These are phyloP conservation scores for Rhodotorula toruloides DNA, from an alignment of 768 basidiomycete genomes.

Conservation along the genomic window DNA sequence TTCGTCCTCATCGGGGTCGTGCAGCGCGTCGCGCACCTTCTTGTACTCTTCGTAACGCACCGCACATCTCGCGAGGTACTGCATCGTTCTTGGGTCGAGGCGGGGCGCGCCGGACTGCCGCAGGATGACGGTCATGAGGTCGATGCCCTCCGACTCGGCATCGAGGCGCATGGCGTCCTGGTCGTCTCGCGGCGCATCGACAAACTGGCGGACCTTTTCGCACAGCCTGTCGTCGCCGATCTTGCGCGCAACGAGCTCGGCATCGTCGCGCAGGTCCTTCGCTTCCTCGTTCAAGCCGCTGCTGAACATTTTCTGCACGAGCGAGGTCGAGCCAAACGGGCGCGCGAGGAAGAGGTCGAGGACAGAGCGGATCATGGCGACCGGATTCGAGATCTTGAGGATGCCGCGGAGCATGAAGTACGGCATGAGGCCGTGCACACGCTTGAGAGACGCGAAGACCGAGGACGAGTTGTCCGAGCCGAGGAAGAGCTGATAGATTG, in stretches of 20 bases:
- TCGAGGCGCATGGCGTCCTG: constrained; percentile 75
- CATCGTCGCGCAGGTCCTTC: constrained; percentile 48
- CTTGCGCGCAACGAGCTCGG: constrained; percentile 70
- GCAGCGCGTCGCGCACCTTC: constrained; percentile 56
- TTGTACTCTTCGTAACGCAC: constrained; percentile 73
- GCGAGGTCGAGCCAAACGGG: constrained; percentile 87
- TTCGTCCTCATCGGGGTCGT: constrained; percentile 78
- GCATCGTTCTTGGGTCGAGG: constrained; percentile 70
- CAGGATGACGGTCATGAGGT: constrained; percentile 72
- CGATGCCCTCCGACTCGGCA: constrained; percentile 65
- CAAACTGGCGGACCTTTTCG: constrained; percentile 78
- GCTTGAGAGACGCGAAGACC: constrained; percentile 76
- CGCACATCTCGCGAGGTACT: constrained; percentile 69
- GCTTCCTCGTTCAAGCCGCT: constrained; percentile 86
- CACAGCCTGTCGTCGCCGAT: constrained; percentile 81
- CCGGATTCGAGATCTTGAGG: constrained; percentile 86
- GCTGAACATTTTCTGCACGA: constrained; percentile 95
- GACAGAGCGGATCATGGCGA: constrained; percentile 85
- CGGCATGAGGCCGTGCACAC: constrained; percentile 93
- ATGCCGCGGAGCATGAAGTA: constrained; percentile 93
- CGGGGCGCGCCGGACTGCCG: constrained; percentile 67
- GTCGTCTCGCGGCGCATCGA: constrained; percentile 79
- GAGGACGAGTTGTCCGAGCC: constrained; percentile 90
- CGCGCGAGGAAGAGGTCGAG: constrained; percentile 93
- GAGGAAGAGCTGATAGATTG: constrained; percentile 89